phyloP scores from a whole-genome alignment of 148 eudicot genomes.

The Rheum nobile region DNA sequence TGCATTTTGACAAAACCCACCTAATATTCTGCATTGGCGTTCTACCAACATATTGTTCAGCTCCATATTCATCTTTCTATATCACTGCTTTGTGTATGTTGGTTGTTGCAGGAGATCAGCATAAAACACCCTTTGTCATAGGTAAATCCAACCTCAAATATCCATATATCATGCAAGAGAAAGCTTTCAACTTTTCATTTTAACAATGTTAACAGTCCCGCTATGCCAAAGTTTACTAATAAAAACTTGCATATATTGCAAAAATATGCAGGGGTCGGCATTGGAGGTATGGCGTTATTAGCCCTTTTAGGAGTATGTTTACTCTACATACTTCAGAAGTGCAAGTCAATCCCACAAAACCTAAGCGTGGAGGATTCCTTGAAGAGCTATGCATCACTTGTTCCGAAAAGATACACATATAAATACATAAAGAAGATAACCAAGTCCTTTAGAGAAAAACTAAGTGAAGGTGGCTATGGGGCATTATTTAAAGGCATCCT shows the following conservation, averaged over 20 bases:
- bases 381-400: slow-evolving; percentile 4
- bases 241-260: background rate
- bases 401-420: background rate
- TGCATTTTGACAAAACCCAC: too few relatives aligned
- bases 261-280: background rate
- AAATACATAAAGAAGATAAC: background rate
- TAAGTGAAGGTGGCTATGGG: slow-evolving; percentile 4
- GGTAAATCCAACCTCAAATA: background rate
- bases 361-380: background rate
- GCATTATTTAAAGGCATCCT: background rate
- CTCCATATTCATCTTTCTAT: background rate
- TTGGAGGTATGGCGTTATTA: background rate
- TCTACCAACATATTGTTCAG: too few relatives aligned
- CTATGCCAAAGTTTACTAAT: background rate
- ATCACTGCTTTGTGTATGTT: background rate
- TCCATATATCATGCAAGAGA: background rate
- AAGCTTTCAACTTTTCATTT: background rate
- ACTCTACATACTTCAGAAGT: background rate
- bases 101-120: background rate
- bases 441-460: background rate
- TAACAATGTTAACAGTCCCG: too few relatives aligned
- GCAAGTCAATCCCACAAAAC: background rate
- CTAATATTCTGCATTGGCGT: too few relatives aligned
- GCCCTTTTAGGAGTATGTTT: background rate
- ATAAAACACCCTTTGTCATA: background rate